Conservation (phyloP, 768 basidiomycete genomes). For the Rhodotorula toruloides region DNA sequence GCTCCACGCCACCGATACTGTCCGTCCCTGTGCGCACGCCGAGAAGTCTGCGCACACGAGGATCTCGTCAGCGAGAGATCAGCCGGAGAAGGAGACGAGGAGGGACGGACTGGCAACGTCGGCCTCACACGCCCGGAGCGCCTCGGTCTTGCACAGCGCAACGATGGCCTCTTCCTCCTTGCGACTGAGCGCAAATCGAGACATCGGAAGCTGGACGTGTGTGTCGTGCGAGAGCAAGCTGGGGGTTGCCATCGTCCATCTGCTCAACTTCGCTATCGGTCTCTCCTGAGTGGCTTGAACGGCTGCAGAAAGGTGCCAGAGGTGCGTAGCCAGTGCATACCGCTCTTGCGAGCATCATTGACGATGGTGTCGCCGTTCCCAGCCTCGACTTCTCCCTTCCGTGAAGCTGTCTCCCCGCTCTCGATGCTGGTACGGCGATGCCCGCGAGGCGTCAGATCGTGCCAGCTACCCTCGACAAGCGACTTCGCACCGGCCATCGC, state of each 20-base stretch:
- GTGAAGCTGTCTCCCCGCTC: background rate
- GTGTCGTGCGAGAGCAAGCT: background rate
- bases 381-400: background rate
- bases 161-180: conserved; percentile 35
- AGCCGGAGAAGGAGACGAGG: background rate
- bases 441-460: background rate
- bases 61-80: background rate
- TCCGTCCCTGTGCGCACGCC: conserved; percentile 31
- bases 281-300: too few species aligned
- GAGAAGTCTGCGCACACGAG: conserved; percentile 19
- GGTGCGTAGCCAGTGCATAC: too few species aligned
- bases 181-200: conserved; percentile 31
- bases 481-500: conserved; percentile 20
- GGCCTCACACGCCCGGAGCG: conserved; percentile 24
- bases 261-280: too few species aligned
- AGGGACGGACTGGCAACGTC: conserved; percentile 18
- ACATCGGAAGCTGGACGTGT: background rate
- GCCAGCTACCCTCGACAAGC: background rate
- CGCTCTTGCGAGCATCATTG: too few species aligned
- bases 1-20: conserved; percentile 33
- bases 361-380: too few species aligned
- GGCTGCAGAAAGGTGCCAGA: too few species aligned
- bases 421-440: conserved; percentile 1
- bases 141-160: conserved; percentile 10
- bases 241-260: background rate